Evolutionary conservation across 768 basidiomycete species (phyloP), one percentile per base, ranked within the genome.

Genomic region (Russula ochroleuca): DNA sequence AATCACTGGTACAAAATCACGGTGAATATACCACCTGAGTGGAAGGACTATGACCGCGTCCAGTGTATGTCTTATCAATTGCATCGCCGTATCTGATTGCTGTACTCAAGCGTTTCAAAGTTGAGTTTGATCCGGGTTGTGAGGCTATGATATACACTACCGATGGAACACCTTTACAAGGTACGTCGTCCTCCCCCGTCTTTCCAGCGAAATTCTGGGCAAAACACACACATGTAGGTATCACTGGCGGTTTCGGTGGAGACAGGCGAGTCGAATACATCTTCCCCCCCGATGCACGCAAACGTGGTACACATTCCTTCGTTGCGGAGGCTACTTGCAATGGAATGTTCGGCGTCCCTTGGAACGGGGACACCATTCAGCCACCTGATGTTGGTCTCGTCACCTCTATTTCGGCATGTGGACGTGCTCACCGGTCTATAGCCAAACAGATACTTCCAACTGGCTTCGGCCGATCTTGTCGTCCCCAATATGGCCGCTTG

Each of bases 1-100:
- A 97, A 97, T 69, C 94, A 98, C 73, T 98, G 96, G 96, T 95
- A 88, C 85, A 93, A 93, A 69, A 86, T 98, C 47, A 82, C 83
- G 10, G 72, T 99, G 2, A 82, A 79, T 10, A 85, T 98, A 33
- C 97, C 96, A 0, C 72, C 79, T 15, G 83, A 87, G 56, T 95
- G 88, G 81, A 76, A 78, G 67, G 81, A 91, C 61, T 95, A 98
- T 70, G 92, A 94, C 67, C 85, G 90, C 15, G 86, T 96, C 23
- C 93, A 95, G 73, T 86, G 92, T 91, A 67, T 9, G 87, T 75
- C 21, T 28, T 5, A 3, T 10, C 6, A 14, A 9, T 38, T n/a
- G 10, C 48, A 28, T 9, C 17, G 6, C 28, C 7, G 21, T 43
- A 31, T 63, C 4, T 19, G 23, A n/a, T n/a, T n/a, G 37, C 28